Conservation (phyloP, 176 grass and related monocot genomes). For the Tillandsia leiboldiana region DNA sequence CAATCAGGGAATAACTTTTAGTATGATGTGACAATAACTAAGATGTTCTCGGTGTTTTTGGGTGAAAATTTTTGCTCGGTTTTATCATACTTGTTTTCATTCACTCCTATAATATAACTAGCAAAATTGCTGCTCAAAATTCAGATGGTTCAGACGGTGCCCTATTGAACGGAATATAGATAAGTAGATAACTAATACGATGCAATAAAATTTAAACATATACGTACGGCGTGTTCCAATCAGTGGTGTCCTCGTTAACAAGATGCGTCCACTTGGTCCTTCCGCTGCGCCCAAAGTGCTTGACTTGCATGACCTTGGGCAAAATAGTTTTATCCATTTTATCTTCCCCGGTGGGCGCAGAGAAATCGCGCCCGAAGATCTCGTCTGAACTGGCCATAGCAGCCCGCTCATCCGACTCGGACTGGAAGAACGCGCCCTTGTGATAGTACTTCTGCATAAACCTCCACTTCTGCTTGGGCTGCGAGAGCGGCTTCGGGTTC, state of each 20-base stretch:
- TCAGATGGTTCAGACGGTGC: too few species aligned
- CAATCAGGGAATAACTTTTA: too few species aligned
- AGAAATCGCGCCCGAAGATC: conserved; percentile 80
- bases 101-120: too few species aligned
- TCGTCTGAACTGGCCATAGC: conserved; percentile 43
- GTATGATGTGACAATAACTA: too few species aligned
- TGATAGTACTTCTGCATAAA: conserved; percentile 99
- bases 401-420: conserved; percentile 43
- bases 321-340: conserved; percentile 95
- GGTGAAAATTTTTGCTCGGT: too few species aligned
- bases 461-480: conserved; percentile 74
- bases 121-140: too few species aligned
- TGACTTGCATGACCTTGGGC: conserved; percentile 99
- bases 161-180: too few species aligned
- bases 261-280: conserved; percentile 99
- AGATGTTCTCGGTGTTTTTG: too few species aligned
- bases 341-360: conserved; percentile 79
- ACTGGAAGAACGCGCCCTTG: conserved; percentile 93
- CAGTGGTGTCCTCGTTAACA: conserved; percentile 90
- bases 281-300: conserved; percentile 89
- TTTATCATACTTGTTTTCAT: too few species aligned
- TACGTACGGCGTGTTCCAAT: conserved; percentile 95
- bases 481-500: conserved; percentile 40
- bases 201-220: neutral
- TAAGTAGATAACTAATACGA: too few species aligned